Conservation (phyloP, 768 basidiomycete species). For the Mrakia frigida region DNA sequence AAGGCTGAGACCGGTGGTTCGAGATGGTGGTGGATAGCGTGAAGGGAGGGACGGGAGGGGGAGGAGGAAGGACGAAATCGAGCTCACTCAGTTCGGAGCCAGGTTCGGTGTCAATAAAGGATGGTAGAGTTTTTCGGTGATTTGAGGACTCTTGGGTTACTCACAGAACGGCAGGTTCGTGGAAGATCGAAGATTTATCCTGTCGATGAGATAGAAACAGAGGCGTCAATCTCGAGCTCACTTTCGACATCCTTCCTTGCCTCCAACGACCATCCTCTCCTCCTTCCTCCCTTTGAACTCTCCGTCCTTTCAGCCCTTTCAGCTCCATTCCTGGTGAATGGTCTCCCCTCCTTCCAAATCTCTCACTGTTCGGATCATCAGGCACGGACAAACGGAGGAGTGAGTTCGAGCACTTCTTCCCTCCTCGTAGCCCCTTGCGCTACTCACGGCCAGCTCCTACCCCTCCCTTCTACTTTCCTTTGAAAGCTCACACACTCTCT, state of each 20-base stretch:
- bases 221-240: not conserved
- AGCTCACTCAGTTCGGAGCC: no score
- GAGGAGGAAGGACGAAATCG: no score
- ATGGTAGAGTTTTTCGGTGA: no score
- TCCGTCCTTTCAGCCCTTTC: not conserved
- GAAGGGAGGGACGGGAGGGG: no score
- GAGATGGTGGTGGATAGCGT: no score
- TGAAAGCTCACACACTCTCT: not conserved
- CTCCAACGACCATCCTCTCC: not conserved
- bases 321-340: not conserved
- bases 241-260: not conserved
- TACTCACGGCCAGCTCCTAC: not conserved
- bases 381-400: constrained; percentile 19
- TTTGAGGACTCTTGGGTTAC: no score
- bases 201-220: not conserved
- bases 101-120: no score
- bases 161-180: not conserved
- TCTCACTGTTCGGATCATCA: constrained; percentile 8
- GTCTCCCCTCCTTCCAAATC: not conserved
- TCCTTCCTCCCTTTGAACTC: not conserved
- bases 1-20: no score
- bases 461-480: no score
- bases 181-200: not conserved
- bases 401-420: not conserved
- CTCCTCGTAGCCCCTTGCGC: not conserved